These are phyloP conservation scores for Avena sativa DNA, from an alignment of 176 grass and related monocot species.

Conservation along the genomic window DNA sequence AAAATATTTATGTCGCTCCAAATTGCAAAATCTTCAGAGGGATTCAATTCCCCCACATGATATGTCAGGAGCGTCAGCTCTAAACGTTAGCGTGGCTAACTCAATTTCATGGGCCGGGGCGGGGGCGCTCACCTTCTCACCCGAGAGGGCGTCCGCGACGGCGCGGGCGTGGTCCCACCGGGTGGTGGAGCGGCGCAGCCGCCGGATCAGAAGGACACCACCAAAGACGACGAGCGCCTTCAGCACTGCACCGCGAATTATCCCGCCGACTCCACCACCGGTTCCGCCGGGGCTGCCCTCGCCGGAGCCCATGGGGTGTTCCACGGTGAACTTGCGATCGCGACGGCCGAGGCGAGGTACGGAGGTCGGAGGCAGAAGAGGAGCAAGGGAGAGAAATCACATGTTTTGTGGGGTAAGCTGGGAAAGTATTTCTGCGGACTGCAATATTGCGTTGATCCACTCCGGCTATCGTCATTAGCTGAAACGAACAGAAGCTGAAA, in stretches of 20 bases:
- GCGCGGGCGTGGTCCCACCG: conserved; percentile 88
- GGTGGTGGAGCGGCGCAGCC: conserved; percentile 90
- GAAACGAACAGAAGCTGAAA: no score
- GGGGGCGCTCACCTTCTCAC: conserved; percentile 65
- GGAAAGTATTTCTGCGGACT: conserved; percentile 29
- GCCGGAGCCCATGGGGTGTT: conserved; percentile 66
- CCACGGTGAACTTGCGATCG: conserved; percentile 41
- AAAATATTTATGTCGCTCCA: neutral
- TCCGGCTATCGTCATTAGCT: no score
- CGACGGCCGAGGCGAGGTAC: conserved; percentile 22
- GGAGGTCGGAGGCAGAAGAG: conserved; percentile 2
- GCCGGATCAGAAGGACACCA: conserved; percentile 73
- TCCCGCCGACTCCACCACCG: conserved; percentile 44
- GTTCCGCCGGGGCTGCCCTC: conserved; percentile 45
- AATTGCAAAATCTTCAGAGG: neutral
- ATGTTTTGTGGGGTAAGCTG: neutral
- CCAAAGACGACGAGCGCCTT: conserved; percentile 87
- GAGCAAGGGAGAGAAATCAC: neutral
- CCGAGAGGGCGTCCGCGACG: conserved; percentile 81
- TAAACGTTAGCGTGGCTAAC: neutral
- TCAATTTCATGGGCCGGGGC: neutral
- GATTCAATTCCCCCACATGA: conserved; percentile 18
- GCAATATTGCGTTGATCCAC: neutral
- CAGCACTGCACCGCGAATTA: conserved; percentile 67
- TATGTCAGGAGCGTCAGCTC: neutral